Percentiles rank a stretch among this genome's conserved stretches.
Conservation (phyloP, 805 yeast species). For the Saturnispora gosingensis region DNA sequence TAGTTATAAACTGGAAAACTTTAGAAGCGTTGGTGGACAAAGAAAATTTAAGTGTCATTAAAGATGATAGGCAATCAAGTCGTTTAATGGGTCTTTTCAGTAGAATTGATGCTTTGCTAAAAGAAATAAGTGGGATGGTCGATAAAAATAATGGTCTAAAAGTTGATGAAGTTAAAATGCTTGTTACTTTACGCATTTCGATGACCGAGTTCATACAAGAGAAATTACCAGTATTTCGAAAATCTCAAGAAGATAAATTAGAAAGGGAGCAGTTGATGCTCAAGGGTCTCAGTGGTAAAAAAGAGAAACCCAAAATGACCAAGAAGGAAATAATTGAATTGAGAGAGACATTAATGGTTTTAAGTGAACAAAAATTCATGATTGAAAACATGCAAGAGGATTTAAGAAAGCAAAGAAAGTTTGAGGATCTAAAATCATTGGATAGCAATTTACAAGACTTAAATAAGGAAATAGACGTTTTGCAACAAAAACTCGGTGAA, state of each 20-base stretch:
- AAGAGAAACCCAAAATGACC: constrained; percentile 26
- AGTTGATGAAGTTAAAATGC: constrained; percentile 36
- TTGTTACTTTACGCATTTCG: constrained; percentile 46
- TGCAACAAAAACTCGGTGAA: constrained; percentile 50
- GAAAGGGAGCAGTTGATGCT: constrained; percentile 10
- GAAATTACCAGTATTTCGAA: constrained; percentile 54
- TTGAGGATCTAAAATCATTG: constrained; percentile 65
- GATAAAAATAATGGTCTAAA: constrained; percentile 2
- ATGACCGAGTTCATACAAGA: constrained; percentile 57
- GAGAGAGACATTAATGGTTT: constrained; percentile 73
- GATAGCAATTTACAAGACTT: constrained; percentile 52
- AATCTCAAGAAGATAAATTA: constrained; percentile 36
- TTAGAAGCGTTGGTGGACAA: constrained; percentile 17
- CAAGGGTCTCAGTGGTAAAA: background rate
- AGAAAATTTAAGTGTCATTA: constrained; percentile 19
- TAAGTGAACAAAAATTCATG: constrained; percentile 73
- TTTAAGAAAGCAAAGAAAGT: constrained; percentile 56
- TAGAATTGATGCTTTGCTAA: constrained; percentile 41
- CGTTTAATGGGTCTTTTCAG: constrained; percentile 31
- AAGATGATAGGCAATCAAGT: constrained; percentile 30
- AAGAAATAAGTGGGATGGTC: constrained; percentile 24
- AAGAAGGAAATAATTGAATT: constrained; percentile 46
- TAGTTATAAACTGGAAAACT: constrained; percentile 26
- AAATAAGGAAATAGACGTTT: constrained; percentile 34
- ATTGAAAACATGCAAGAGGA: constrained; percentile 55